A percentile compares a stretch with the other conserved stretches of the same genome.
Conservation (phyloP, 805 yeast genomes). For the Lipomyces yamadae region DNA sequence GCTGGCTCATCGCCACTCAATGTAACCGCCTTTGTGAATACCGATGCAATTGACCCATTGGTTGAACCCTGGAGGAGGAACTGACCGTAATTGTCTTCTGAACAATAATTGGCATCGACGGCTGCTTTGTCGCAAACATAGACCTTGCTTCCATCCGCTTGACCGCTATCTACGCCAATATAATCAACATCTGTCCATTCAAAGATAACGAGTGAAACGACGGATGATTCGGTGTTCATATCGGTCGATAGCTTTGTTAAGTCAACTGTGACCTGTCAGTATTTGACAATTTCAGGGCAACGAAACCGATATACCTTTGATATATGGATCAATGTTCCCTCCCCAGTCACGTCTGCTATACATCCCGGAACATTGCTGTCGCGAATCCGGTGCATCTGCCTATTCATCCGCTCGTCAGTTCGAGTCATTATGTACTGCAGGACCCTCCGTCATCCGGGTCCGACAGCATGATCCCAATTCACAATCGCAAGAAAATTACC, state of each 20-base stretch:
- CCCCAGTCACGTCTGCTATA: slow-evolving; percentile 87
- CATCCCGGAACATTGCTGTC: slow-evolving; percentile 87
- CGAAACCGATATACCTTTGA: slow-evolving; percentile 53
- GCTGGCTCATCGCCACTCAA: slow-evolving; percentile 64
- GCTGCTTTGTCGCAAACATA: slow-evolving; percentile 80
- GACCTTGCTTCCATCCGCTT: slow-evolving; percentile 45
- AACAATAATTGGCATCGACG: slow-evolving; percentile 61
- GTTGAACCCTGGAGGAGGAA: slow-evolving; percentile 57
- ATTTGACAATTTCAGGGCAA: slow-evolving; percentile 35
- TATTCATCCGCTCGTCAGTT: slow-evolving; percentile 7
- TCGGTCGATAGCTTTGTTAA: background rate
- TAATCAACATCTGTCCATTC: slow-evolving; percentile 78
- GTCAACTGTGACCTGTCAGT: background rate
- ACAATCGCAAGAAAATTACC: background rate
- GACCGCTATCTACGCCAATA: slow-evolving; percentile 60
- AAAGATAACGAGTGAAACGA: slow-evolving; percentile 72
- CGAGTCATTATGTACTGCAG: background rate
- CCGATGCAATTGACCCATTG: slow-evolving; percentile 26
- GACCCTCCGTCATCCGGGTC: background rate
- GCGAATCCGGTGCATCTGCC: slow-evolving; percentile 53
- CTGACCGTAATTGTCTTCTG: slow-evolving; percentile 57
- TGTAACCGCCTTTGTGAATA: slow-evolving; percentile 31
- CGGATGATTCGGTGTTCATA: slow-evolving; percentile 43
- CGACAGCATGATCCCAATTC: background rate
- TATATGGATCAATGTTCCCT: slow-evolving; percentile 71